A percentile compares a stretch with the other conserved stretches of the same genome.
Evolutionary conservation across 352 stramenopile species (phyloP).

Genomic region (Phytopythium boreale): DNA sequence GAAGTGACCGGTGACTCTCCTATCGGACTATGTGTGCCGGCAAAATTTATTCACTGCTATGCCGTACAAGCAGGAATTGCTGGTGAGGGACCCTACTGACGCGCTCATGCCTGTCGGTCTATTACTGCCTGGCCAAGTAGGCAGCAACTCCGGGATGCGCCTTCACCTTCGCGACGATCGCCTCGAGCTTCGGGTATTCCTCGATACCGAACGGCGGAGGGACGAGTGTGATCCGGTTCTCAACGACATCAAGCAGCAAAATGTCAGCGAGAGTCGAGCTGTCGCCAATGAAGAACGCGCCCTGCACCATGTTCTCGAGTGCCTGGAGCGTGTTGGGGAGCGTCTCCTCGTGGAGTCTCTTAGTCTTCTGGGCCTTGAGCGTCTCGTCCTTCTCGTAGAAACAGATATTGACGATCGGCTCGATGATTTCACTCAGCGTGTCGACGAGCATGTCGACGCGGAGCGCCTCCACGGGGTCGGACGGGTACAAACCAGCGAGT

Average conservation of each 20-base stretch:
- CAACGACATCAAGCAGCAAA: slow-evolving; percentile 33
- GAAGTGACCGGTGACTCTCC: no score
- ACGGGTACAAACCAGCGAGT: slow-evolving; percentile 29
- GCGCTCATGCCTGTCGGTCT: no score
- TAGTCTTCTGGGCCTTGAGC: slow-evolving; percentile 36
- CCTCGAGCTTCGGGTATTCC: slow-evolving; percentile 39
- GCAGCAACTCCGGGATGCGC: slow-evolving; percentile 34
- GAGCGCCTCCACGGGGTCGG: slow-evolving; percentile 20
- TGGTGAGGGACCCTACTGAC: no score
- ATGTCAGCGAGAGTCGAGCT: slow-evolving; percentile 15
- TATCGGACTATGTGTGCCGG: no score
- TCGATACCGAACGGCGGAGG: slow-evolving; percentile 26
- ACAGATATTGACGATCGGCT: slow-evolving; percentile 36
- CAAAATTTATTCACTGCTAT: no score
- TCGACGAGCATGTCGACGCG: slow-evolving; percentile 24
- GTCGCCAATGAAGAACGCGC: slow-evolving; percentile 52
- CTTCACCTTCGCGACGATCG: slow-evolving; percentile 35
- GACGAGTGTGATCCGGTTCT: slow-evolving; percentile 30
- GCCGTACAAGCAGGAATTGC: no score
- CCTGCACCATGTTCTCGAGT: slow-evolving; percentile 43
- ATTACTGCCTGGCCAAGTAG: slow-evolving; percentile 34
- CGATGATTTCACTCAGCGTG: slow-evolving; percentile 16
- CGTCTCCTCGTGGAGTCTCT: slow-evolving; percentile 34
- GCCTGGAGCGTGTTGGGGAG: slow-evolving; percentile 28
- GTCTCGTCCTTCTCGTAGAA: slow-evolving; percentile 37